These are phyloP conservation scores for Verticillium albo-atrum DNA, from an alignment of 2,329 filamentous ascomycete species.

Conservation along the genomic window DNA sequence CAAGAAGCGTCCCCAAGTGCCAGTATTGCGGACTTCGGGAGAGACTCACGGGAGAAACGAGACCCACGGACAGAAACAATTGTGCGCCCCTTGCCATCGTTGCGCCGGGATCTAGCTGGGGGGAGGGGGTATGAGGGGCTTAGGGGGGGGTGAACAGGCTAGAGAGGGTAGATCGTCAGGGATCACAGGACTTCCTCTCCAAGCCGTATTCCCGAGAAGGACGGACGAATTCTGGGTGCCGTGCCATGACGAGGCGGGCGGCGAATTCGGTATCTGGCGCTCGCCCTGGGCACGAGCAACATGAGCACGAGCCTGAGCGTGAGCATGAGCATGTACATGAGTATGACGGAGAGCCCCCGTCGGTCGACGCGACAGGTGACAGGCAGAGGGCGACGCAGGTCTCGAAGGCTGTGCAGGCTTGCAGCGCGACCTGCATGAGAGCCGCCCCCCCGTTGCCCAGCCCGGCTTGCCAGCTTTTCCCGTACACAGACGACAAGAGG, in stretches of 20 bases:
- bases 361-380: not conserved
- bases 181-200: not conserved
- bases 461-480: no score
- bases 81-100: not conserved
- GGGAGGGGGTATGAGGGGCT: not conserved
- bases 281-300: not conserved
- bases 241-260: not conserved
- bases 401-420: not conserved
- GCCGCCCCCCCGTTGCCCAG: not conserved
- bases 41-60: not conserved
- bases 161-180: not conserved
- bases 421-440: not conserved
- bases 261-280: not conserved
- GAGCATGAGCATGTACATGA: not conserved
- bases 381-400: not conserved
- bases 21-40: not conserved
- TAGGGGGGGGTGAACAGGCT: not conserved
- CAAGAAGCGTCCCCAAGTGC: not conserved
- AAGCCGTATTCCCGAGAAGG: not conserved
- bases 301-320: not conserved
- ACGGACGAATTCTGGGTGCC: not conserved
- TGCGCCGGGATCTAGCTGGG: not conserved
- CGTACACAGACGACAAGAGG: no score
- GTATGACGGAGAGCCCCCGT: not conserved
- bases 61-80: not conserved